Evolutionary conservation across 768 basidiomycete genomes (phyloP), one percentile per base, ranked within the genome.

Genomic region (Amanita molliuscula): DNA sequence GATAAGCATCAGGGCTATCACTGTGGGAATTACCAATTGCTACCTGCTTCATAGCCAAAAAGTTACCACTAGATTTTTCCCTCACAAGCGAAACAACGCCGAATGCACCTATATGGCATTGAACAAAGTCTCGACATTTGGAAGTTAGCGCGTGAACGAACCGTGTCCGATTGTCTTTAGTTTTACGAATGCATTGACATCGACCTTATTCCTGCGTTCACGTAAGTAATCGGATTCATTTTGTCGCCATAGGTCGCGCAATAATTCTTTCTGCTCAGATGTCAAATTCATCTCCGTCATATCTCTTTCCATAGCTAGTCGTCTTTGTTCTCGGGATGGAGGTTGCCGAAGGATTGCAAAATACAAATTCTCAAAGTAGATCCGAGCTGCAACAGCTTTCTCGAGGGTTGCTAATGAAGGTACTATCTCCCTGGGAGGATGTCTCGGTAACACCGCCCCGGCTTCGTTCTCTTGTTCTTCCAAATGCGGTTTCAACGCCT

Each of bases 41-140:
- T 61, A 89, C 88, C 84, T 97, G 88, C 66, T 97, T 99, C 90
- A 99, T 97, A 48, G 93, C 93, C 61, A 82, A 97, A 41, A 97
- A 71, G 53, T 81, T 78, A 15, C 89, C 88, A 3, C 82, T 79
- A 21, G 78, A 73, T 58, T 77, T 78, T 67, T 97, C 92, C 65
- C 75, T 81, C 34, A 96, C 95, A 44, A 99, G 79, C 8, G 84
- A 88, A 15, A 99, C 95, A 40, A 97, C 94, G 0, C 94, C 95
- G 67, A 99, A 97, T 8, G 94, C 94, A 58, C 91, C 91, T 85
- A 57, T 55, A 58, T 55, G 60, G 62, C 58, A 46, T 47, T 23
- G 53, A 48, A 62, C 51, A 54, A 59, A 64, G 37, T 55, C 45
- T 44, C 34, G 36, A 23, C 48, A 48, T n/a, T n/a, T 20, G 51